Evolutionary conservation across 805 yeast species (phyloP).

Genomic region (Ogataea populi-albae): DNA sequence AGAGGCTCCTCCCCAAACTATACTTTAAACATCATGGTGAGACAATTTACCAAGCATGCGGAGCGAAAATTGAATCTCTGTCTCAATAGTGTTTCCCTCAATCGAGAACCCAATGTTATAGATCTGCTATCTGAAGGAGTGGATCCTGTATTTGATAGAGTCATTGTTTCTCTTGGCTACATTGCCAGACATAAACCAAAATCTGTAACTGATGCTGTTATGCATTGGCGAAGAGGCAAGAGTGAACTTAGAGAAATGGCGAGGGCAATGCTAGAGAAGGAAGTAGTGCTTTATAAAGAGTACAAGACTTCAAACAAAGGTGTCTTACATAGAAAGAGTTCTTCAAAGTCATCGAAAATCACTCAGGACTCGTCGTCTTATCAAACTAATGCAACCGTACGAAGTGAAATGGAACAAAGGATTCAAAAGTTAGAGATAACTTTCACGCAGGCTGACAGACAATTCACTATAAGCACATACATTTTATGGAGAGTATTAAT

Average conservation of each 20-base stretch:
- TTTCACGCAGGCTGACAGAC: conserved; percentile 82
- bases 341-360: conserved; percentile 21
- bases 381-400: conserved; percentile 11
- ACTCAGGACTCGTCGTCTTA: conserved; percentile 12
- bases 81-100: conserved; percentile 57
- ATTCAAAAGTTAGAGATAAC: conserved; percentile 51
- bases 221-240: conserved; percentile 97
- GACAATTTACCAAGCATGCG: conserved; percentile 92
- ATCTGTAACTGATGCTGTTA: conserved; percentile 94
- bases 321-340: conserved; percentile 24
- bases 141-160: conserved; percentile 83
- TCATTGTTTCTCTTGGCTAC: conserved; percentile 82
- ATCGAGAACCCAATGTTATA: conserved; percentile 74
- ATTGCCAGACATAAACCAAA: conserved; percentile 88
- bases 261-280: conserved; percentile 48
- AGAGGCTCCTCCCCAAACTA: conserved; percentile 73
- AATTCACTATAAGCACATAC: conserved; percentile 81
- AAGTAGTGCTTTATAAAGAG: conserved; percentile 25
- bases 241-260: conserved; percentile 77
- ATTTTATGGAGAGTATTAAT: conserved; percentile 87
- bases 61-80: conserved; percentile 82
- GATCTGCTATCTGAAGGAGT: conserved; percentile 80
- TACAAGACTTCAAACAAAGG: conserved; percentile 9
- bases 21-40: conserved; percentile 88
- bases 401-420: conserved; percentile 25